Evolutionary conservation across 768 basidiomycete genomes (phyloP), one percentile per base, ranked within the genome.

Genomic region (Epithele typhae): DNA sequence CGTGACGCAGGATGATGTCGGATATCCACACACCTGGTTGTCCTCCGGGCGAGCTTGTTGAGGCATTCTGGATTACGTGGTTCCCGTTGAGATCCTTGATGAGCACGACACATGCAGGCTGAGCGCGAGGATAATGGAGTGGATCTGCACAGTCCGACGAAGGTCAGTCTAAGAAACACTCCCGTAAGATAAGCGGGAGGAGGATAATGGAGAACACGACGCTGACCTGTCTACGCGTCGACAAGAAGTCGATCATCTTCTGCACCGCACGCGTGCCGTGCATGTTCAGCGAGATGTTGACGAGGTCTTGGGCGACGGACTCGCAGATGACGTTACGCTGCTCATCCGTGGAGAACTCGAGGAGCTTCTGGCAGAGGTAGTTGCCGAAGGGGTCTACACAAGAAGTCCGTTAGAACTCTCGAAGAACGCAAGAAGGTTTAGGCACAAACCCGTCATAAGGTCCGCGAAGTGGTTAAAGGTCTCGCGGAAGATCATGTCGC

Each of bases 221-320:
- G 80, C 84, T 78, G 72, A 74, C 90, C 87, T 93, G 92, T 62
- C 96, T 75, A 59, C 90, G 84, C 44, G 91, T 92, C 18, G 94
- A 95, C 62, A 99, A 71, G 75, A 96, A 98, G 67, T 99, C 96
- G 53, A 99, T 96, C 95, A 98, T 98, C 74, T 98, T 98, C 73
- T 99, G 96, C 48, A 98, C 96, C 22, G 96, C 96, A 51, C 96
- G 84, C 25, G 96, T 99, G 25, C 96, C 96, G 68, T 99, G 96
- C 96, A 99, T 99, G 70, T 99, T 99, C 53, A 99, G 75, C 25
- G 93, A 96, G 61, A 99, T 98, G 63, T 87, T 92, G 59, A 99
- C 96, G 40, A 99, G 78, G 58, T 99, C 96, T 61, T 93, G 89
- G 25, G 94, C 92, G 40, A 99, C 95, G 21, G 92, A 93, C 64